These are phyloP conservation scores for Euphorbia lathyris DNA, from an alignment of 345 rosid species.

Conservation along the genomic window DNA sequence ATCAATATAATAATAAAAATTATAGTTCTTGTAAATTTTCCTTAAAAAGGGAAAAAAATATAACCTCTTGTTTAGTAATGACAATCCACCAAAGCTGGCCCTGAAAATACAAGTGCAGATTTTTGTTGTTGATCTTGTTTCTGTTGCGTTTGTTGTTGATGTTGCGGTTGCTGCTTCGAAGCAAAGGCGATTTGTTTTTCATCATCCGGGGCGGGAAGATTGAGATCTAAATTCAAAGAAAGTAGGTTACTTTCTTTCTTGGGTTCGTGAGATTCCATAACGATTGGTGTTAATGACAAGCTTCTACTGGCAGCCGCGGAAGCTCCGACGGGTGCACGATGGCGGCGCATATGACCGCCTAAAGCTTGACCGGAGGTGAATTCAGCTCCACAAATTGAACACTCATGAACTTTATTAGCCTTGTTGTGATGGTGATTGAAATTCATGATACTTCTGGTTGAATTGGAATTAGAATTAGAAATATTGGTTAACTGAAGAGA, in stretches of 20 bases:
- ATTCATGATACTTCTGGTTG: slow-evolving; percentile 1
- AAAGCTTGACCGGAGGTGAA: slow-evolving; percentile 95
- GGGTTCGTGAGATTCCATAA: slow-evolving; percentile 32
- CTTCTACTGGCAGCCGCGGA: not conserved
- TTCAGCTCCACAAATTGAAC: slow-evolving; percentile 86
- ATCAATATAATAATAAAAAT: not conserved
- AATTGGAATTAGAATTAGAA: not conserved
- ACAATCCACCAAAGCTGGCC: slow-evolving; percentile 90
- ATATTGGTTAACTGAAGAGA: slow-evolving; percentile 56
- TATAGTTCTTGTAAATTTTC: not conserved
- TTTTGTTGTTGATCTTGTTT: slow-evolving; percentile 37
- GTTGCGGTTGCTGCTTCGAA: slow-evolving; percentile 47
- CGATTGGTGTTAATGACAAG: slow-evolving; percentile 46
- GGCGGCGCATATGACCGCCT: slow-evolving; percentile 99
- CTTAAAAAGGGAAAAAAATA: not conserved
- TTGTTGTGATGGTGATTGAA: slow-evolving; percentile 23
- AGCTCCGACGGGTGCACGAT: slow-evolving; percentile 43
- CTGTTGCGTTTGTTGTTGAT: slow-evolving; percentile 11
- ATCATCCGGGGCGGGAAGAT: slow-evolving; percentile 93
- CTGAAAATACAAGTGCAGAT: slow-evolving; percentile 58
- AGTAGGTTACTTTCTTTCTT: slow-evolving; percentile 48
- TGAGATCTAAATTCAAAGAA: slow-evolving; percentile 88
- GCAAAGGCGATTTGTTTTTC: slow-evolving; percentile 46
- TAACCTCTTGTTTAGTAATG: slow-evolving; percentile 60
- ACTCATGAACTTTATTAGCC: slow-evolving; percentile 78